Evolutionary conservation across 83 land plant genomes (phyloP).

Genomic region (Picea abies): DNA sequence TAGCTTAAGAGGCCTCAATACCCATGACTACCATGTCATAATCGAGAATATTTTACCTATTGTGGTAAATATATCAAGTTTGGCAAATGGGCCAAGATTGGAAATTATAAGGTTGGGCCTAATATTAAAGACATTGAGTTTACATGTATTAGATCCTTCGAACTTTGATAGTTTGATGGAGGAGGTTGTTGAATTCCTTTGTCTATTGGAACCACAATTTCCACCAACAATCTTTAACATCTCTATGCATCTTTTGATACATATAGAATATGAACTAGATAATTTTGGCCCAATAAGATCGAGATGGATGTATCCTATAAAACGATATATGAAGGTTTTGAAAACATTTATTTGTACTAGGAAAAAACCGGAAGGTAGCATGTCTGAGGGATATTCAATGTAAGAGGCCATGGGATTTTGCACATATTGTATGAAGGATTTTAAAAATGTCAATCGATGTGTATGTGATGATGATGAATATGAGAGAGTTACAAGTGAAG

Average conservation of each 20-base stretch:
- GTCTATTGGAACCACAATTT: not conserved
- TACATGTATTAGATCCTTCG: too few relatives aligned
- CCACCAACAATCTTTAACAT: not conserved
- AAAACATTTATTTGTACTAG: not conserved
- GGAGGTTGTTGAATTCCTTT: not conserved
- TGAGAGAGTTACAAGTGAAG: not conserved
- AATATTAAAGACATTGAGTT: too few relatives aligned
- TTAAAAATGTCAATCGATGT: not conserved
- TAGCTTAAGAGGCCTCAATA: too few relatives aligned
- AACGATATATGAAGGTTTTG: not conserved
- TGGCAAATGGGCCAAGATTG: not conserved
- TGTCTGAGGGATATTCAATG: not conserved
- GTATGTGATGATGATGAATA: not conserved
- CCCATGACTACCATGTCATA: not conserved
- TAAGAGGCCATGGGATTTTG: not conserved
- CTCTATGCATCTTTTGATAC: not conserved
- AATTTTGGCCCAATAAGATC: not conserved
- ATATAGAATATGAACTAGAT: not conserved
- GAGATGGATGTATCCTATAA: not conserved
- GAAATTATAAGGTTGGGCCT: not conserved
- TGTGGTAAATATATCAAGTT: not conserved
- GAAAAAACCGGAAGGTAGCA: not conserved
- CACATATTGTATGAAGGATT: not conserved
- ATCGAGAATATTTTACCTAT: not conserved
- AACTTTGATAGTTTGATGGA: too few relatives aligned